Base-by-base conservation (phyloP, 108 stramenopile species). In the Parietichytrium sp. region DNA sequence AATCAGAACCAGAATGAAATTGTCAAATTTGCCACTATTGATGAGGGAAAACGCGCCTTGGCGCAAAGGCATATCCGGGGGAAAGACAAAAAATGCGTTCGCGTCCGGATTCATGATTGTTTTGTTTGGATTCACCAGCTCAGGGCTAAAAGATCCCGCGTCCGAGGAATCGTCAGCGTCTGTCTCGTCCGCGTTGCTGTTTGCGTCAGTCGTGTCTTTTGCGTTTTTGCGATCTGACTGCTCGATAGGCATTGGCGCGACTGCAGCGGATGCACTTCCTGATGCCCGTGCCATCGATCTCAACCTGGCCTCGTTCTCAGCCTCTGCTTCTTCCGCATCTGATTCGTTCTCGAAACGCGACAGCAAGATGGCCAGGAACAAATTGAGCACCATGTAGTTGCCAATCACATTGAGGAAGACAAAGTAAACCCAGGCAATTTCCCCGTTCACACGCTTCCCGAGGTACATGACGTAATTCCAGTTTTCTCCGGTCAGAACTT, bases 401-500 rank as follows among this genome's bases (percentile, higher is more conserved):
- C 88, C 88, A 13, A 87, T 33, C 3, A 87, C 42, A 54, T 87
- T 80, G 33, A 87, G 85, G 47, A 54, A 47, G 78, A 87, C 16
- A 51, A 82, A 84, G 86, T 85, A 89, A 23, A 87, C 36, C 31
- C 80, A 47, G 31, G 81, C 80, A 8, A 47, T 49, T 51, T 80
- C 83, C 23, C 80, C 81, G 18, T 36, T 55, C 3, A 82, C 82
- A 26, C 81, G 81, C 54, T 79, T 29, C 4, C 52, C 54, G 42
- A 81, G 49, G 82, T 89, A 87, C 81, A 90, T 85, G 25, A 87
- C 54, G 45, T 84, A 20, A 54, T 89, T 90, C 88, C 89, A 90
- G 87, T 89, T 85, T 78, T 90, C 89, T 12, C 84, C 82, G 25
- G 83, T 83, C 16, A 85, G 85, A 13, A 86, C 84, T 82, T 84